A percentile compares a stretch with the other conserved stretches of the same genome.
Conservation (phyloP, 202 grass and related monocot species). For the Carex sylvatica region DNA sequence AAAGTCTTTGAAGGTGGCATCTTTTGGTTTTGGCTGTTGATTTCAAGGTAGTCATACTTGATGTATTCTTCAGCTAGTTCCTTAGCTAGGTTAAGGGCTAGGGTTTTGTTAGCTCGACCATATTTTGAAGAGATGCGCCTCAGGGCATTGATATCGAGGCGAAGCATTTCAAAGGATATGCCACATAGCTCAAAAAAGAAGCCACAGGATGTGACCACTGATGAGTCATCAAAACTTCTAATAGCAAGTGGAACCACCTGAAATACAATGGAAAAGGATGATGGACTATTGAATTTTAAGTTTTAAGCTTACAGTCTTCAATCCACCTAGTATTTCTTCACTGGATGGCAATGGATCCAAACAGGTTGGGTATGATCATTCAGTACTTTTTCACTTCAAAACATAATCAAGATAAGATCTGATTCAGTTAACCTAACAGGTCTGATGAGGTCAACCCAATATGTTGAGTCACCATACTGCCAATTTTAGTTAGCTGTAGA, state of each 20-base stretch:
- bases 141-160: slow-evolving; percentile 86
- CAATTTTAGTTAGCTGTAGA: background rate
- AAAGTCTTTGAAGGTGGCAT: slow-evolving; percentile 44
- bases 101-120: slow-evolving; percentile 47
- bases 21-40: slow-evolving; percentile 51
- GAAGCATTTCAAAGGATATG: slow-evolving; percentile 77
- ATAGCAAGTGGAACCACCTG: slow-evolving; percentile 88
- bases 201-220: slow-evolving; percentile 70
- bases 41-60: slow-evolving; percentile 70
- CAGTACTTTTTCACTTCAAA: background rate
- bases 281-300: background rate
- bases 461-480: background rate
- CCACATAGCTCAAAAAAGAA: slow-evolving; percentile 96
- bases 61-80: slow-evolving; percentile 93
- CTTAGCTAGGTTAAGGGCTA: slow-evolving; percentile 65
- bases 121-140: slow-evolving; percentile 73
- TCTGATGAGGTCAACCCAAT: background rate
- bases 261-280: slow-evolving; percentile 29
- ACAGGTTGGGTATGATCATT: background rate
- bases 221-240: slow-evolving; percentile 78
- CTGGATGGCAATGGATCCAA: background rate
- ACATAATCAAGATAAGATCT: background rate
- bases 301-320: background rate
- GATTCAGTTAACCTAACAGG: background rate
- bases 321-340: background rate